Conservation (phyloP, 2,329 filamentous ascomycete species). For the Aureobasidium leucospermi region DNA sequence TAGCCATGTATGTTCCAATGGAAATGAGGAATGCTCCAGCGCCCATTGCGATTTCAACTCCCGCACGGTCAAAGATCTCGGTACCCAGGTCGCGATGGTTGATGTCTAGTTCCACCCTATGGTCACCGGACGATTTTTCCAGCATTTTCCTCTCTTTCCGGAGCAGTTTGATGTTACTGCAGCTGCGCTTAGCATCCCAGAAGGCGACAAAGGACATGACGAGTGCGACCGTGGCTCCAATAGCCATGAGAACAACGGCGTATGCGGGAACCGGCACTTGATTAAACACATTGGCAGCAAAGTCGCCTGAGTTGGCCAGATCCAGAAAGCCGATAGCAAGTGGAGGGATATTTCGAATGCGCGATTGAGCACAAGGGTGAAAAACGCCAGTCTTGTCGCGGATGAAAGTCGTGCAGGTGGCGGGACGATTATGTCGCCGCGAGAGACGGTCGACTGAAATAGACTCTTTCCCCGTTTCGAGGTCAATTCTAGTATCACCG, state of each 20-base stretch:
- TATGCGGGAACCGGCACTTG: conserved; percentile 42
- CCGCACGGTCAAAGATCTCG: conserved; percentile 44
- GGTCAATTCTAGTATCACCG: too few relatives aligned
- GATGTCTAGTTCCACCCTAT: conserved; percentile 34
- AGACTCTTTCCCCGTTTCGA: too few relatives aligned
- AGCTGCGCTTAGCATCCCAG: conserved; percentile 38
- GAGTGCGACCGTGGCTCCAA: conserved; percentile 44
- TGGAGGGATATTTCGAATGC: conserved; percentile 58
- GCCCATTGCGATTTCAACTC: conserved; percentile 47
- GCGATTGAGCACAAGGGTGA: neutral
- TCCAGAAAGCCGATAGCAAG: conserved; percentile 45
- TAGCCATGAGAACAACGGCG: conserved; percentile 45
- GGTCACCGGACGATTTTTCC: conserved; percentile 18
- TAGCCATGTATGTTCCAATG: conserved; percentile 47
- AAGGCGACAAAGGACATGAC: conserved; percentile 41
- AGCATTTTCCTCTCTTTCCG: conserved; percentile 34
- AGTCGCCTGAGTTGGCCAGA: conserved; percentile 49
- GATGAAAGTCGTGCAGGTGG: neutral
- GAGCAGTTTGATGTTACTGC: conserved; percentile 41
- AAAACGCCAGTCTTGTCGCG: neutral
- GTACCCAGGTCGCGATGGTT: conserved; percentile 44
- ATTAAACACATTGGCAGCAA: conserved; percentile 54
- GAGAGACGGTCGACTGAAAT: too few relatives aligned
- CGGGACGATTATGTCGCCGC: too few relatives aligned
- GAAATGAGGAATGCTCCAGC: conserved; percentile 44